Percentiles rank a stretch among this genome's conserved stretches.
Conservation (phyloP, 139 green algal genomes). For the Tetraselmis striata region DNA sequence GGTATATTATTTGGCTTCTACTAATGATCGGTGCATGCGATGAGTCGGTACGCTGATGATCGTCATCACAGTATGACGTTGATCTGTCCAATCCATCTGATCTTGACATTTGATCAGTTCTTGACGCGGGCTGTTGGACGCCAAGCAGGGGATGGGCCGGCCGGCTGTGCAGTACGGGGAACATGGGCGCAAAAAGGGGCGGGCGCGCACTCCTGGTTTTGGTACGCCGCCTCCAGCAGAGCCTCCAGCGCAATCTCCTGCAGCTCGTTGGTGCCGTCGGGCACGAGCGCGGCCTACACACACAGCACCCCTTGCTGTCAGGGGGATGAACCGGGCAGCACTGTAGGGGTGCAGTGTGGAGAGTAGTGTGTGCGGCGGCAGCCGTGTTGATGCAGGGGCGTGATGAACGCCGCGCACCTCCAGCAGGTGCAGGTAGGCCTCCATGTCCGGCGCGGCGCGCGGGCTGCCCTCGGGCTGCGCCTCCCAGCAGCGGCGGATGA, state of each 20-base stretch:
- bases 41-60: too few species aligned
- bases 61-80: too few species aligned
- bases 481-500: slow-evolving; percentile 11
- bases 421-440: slow-evolving; percentile 27
- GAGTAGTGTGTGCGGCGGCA: too few species aligned
- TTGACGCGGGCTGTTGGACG: too few species aligned
- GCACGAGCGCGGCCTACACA: slow-evolving; percentile 44
- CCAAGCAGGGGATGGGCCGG: background rate
- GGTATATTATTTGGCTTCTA: too few species aligned
- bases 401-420: slow-evolving; percentile 11
- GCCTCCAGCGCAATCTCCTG: slow-evolving; percentile 34
- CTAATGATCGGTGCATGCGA: too few species aligned
- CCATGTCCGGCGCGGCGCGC: background rate
- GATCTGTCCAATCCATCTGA: too few species aligned
- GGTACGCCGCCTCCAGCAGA: slow-evolving; percentile 16
- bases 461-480: background rate
- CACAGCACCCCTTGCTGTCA: too few species aligned
- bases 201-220: background rate
- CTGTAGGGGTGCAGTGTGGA: too few species aligned
- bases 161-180: background rate
- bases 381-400: too few species aligned
- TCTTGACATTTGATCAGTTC: too few species aligned
- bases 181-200: background rate
- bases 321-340: too few species aligned
- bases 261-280: slow-evolving; percentile 34